A percentile compares a stretch with the other conserved stretches of the same genome.
phyloP scores from a whole-genome alignment of 139 green algal species.

The Coelastrella sp. region DNA sequence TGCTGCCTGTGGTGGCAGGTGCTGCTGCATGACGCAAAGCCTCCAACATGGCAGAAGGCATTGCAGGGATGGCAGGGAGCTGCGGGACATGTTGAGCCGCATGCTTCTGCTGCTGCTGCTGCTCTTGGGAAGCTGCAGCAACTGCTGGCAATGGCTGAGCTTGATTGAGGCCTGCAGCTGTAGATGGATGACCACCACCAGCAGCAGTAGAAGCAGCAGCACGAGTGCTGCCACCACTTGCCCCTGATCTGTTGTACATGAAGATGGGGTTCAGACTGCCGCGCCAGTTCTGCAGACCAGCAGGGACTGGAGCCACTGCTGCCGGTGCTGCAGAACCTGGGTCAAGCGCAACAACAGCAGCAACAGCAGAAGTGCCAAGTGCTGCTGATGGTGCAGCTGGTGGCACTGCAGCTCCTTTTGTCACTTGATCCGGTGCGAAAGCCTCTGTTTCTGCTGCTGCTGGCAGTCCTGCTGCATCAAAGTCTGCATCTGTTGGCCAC shows the following conservation, averaged over 20 bases:
- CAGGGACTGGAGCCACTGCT: background rate
- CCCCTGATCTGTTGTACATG: background rate
- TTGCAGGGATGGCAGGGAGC: too few species aligned
- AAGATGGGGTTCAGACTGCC: background rate
- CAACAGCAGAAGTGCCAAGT: background rate
- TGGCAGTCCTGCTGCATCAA: background rate
- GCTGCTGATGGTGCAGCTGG: background rate
- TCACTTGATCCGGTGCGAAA: background rate
- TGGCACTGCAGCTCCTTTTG: background rate
- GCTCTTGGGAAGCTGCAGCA: background rate
- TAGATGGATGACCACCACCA: background rate
- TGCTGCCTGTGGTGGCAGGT: background rate
- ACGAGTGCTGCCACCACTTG: background rate
- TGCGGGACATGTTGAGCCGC: too few species aligned
- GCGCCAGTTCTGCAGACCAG: background rate
- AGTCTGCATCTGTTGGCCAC: background rate
- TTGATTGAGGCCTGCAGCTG: background rate
- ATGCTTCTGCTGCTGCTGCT: background rate
- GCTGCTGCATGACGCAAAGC: too few species aligned
- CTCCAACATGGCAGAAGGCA: too few species aligned
- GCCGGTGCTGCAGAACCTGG: background rate
- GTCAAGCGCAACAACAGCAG: background rate
- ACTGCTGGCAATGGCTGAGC: background rate
- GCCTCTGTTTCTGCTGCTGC: background rate
- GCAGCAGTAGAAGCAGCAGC: background rate